A percentile compares a stretch with the other conserved stretches of the same genome.
phyloP scores from a whole-genome alignment of 139 green algal species.

The Eudorina sp. region DNA sequence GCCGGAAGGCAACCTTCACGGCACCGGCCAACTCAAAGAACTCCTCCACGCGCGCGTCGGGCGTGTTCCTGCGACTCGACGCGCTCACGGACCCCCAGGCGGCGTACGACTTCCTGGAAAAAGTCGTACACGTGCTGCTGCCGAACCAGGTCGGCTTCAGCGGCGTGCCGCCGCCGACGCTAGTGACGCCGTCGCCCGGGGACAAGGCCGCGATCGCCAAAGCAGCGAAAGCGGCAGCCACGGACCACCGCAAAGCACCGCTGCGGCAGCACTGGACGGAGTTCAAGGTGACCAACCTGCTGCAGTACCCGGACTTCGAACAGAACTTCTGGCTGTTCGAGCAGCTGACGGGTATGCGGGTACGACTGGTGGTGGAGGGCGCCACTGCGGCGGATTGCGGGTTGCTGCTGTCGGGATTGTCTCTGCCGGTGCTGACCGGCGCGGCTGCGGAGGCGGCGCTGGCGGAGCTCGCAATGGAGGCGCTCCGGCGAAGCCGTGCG shows the following conservation, averaged over 20 bases:
- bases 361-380: constrained; percentile 40
- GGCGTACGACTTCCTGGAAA: constrained; percentile 54
- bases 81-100: background rate
- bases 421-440: constrained; percentile 17
- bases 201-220: background rate
- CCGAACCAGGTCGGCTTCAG: constrained; percentile 61
- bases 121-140: constrained; percentile 60
- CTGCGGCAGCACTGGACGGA: constrained; percentile 6
- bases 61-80: constrained; percentile 46
- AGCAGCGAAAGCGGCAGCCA: background rate
- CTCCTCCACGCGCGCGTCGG: background rate
- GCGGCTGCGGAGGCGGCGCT: constrained; percentile 28
- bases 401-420: constrained; percentile 35
- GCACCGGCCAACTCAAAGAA: background rate
- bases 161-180: constrained; percentile 24
- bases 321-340: constrained; percentile 61
- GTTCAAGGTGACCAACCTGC: constrained; percentile 55
- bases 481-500: background rate
- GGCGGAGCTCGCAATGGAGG: background rate
- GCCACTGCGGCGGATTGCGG: background rate
- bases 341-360: constrained; percentile 53
- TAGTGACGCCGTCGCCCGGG: background rate
- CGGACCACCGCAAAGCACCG: constrained; percentile 1
- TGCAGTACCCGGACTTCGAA: constrained; percentile 64
- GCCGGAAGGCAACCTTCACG: background rate